Conservation (phyloP, 140 eudicot genomes). For the Stevia rebaudiana region DNA sequence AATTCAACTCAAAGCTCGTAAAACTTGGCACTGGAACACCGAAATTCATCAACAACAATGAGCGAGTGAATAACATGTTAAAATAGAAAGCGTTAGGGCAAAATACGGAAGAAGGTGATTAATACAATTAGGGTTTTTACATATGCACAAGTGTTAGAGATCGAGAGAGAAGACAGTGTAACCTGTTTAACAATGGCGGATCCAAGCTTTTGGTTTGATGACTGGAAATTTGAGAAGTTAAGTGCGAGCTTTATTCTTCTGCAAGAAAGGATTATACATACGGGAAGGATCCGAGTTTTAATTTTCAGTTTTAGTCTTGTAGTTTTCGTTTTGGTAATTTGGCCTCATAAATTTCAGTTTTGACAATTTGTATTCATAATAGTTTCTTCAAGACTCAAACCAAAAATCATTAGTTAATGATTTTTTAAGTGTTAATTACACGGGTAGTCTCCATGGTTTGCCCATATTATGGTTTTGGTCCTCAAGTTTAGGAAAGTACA, state of each 20-base stretch:
- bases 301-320: neutral
- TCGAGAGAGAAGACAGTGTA: neutral
- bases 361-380: no score
- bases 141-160: neutral
- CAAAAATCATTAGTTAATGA: no score
- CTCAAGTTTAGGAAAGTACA: no score
- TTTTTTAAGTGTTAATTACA: no score
- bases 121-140: neutral
- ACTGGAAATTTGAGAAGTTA: neutral
- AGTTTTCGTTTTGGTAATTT: neutral
- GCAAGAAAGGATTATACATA: neutral
- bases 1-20: neutral
- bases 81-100: neutral
- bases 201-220: neutral
- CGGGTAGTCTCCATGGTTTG: no score
- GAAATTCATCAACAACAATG: neutral
- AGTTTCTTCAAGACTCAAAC: no score
- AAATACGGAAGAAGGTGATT: neutral
- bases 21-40: neutral
- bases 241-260: slow-evolving; percentile 3
- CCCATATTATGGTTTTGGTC: no score
- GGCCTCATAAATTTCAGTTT: neutral
- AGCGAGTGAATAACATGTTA: neutral
- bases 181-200: slow-evolving; percentile 8
- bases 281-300: neutral